phyloP scores from a whole-genome alignment of 2,329 filamentous ascomycete species.

The Penicillium sp. region DNA sequence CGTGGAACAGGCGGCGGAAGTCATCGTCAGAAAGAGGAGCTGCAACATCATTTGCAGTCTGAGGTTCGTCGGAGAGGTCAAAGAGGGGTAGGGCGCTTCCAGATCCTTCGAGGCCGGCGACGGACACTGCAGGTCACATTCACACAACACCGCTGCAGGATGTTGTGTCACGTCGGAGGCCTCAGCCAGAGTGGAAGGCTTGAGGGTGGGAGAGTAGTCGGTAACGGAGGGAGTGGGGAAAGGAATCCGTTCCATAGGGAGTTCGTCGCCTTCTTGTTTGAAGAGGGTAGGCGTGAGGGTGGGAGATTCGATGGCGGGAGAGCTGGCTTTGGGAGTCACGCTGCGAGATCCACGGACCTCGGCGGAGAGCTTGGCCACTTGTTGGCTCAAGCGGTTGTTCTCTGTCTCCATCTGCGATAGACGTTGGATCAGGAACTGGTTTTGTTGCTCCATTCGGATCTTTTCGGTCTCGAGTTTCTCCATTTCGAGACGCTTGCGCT shows the following conservation, averaged over 20 bases:
- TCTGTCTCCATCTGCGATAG: conserved; percentile 60
- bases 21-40: conserved; percentile 66
- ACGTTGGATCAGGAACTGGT: conserved; percentile 65
- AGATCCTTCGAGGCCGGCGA: conserved; percentile 61
- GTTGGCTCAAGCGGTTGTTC: conserved; percentile 50
- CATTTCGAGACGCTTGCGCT: conserved; percentile 85
- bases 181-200: conserved; percentile 48
- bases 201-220: conserved; percentile 41
- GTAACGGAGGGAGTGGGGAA: conserved; percentile 40
- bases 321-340: conserved; percentile 38
- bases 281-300: conserved; percentile 43
- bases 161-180: conserved; percentile 97
- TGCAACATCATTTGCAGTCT: conserved; percentile 61
- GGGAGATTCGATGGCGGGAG: conserved; percentile 36
- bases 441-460: conserved; percentile 65
- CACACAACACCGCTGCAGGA: conserved; percentile 99
- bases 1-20: conserved; percentile 60
- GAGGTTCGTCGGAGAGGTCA: conserved; percentile 41
- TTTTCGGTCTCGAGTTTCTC: conserved; percentile 73
- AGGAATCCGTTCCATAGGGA: conserved; percentile 41
- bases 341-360: conserved; percentile 44
- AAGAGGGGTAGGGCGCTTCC: conserved; percentile 47
- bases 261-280: conserved; percentile 46
- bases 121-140: conserved; percentile 99
- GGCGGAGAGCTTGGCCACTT: conserved; percentile 51